Conservation (phyloP, 2,329 filamentous ascomycete species). For the Fusarium acutatum region DNA sequence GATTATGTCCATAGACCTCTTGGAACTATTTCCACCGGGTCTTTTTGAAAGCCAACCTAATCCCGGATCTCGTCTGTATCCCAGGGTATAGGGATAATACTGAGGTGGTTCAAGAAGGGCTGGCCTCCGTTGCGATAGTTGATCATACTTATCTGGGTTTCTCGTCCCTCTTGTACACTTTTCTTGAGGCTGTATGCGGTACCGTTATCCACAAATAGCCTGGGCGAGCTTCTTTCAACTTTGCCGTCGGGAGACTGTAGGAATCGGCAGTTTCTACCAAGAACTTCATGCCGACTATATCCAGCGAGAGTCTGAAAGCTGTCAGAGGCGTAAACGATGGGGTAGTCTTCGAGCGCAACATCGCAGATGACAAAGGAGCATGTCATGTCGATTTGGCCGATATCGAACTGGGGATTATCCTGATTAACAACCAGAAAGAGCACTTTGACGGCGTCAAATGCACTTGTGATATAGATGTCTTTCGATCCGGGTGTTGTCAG, state of each 20-base stretch:
- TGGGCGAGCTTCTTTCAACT: background rate
- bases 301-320: background rate
- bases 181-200: background rate
- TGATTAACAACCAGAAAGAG: background rate
- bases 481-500: fast-evolving
- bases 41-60: background rate
- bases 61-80: background rate
- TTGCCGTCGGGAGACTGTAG: background rate
- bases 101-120: background rate
- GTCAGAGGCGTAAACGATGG: background rate
- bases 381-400: background rate
- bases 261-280: background rate
- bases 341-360: background rate
- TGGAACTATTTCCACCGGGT: background rate
- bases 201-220: background rate
- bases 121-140: background rate
- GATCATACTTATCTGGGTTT: fast-evolving
- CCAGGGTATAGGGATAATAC: background rate
- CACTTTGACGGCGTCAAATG: fast-evolving
- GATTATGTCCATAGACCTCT: too few species aligned
- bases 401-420: fast-evolving
- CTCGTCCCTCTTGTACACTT: fast-evolving
- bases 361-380: background rate
- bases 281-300: background rate
- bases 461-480: background rate